Evolutionary conservation across 2,329 filamentous ascomycete species (phyloP), one percentile per base, ranked within the genome.

Genomic region (Penicillium italicum): DNA sequence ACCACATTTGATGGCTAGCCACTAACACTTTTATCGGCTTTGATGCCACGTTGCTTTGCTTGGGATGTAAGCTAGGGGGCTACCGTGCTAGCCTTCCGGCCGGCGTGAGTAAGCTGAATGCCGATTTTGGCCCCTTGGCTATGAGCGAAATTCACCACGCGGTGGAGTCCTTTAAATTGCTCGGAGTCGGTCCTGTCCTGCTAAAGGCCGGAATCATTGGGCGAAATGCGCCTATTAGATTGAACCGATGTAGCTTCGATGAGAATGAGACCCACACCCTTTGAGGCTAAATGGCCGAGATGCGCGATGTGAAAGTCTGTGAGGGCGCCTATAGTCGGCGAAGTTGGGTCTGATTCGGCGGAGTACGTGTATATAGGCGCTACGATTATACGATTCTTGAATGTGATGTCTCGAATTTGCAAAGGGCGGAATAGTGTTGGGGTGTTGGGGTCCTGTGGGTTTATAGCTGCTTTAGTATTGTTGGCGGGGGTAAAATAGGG

Each of bases 221-320:
- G 90, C 1, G 88, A 88, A 75, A 96, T 95, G 55, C 91, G 83
- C 24, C 91, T 91, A 66, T 91, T 85, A 4, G 89, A 76, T 14
- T 84, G 79, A 0, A 96, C 88, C 30, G 85, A 79, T 0, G 88
- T 91, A 20, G 91, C 90, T 76, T 96, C 91, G 56, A 93, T 79
- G 52, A 91, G 82, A 49, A 87, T 78, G 24, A 96, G 77, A 1
- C 84, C 88, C 0, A 86, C 86, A 18, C 91, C 91, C 57, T 88
- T 85, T 40, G 86, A 78, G 20, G 89, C 82, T 63, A 91, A 89
- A 62, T 90, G 86, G 55, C 91, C 89, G 9, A 93, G 80, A 67
- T 96, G 91, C 26, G 90, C 85, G 43, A 93, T 78, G 72, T 96
- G 90, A 82, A 85, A 96, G 69, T 89, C 82, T 2, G 89, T 92